Conservation (phyloP, 306 rosid genomes). For the Corylus avellana region DNA sequence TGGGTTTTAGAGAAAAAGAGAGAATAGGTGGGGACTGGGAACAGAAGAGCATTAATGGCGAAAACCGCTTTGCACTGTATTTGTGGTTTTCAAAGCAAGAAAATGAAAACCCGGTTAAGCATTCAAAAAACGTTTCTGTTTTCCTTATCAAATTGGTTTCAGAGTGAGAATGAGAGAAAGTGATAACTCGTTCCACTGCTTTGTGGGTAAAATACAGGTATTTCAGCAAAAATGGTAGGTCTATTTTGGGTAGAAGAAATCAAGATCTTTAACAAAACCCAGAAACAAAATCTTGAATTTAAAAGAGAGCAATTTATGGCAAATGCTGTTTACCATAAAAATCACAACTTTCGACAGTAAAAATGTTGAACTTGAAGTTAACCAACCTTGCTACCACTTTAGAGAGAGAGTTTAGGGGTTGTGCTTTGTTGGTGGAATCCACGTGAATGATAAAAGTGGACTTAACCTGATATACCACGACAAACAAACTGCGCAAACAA, state of each 20-base stretch:
- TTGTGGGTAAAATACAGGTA: background rate
- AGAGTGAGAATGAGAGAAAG: background rate
- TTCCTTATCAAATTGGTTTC: background rate
- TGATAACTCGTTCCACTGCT: background rate
- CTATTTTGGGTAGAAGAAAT: background rate
- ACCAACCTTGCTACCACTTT: no score
- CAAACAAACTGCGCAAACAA: no score
- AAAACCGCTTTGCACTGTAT: background rate
- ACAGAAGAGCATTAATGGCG: slow-evolving; percentile 31
- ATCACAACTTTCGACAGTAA: no score
- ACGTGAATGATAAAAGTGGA: no score
- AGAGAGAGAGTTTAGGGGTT: no score
- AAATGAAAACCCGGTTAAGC: background rate
- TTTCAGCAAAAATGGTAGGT: background rate
- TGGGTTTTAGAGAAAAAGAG: slow-evolving; percentile 1
- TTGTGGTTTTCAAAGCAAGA: background rate
- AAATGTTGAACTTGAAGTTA: no score
- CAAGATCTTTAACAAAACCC: background rate
- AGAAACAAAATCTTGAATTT: background rate
- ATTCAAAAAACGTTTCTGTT: slow-evolving; percentile 4
- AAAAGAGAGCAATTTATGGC: background rate
- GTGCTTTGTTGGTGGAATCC: no score
- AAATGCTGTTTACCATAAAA: no score
- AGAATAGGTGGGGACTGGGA: slow-evolving; percentile 20
- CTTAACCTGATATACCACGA: no score